Evolutionary conservation across 148 eudicot species (phyloP), one percentile per base, ranked within the genome.

Genomic region (Agrostemma githago): DNA sequence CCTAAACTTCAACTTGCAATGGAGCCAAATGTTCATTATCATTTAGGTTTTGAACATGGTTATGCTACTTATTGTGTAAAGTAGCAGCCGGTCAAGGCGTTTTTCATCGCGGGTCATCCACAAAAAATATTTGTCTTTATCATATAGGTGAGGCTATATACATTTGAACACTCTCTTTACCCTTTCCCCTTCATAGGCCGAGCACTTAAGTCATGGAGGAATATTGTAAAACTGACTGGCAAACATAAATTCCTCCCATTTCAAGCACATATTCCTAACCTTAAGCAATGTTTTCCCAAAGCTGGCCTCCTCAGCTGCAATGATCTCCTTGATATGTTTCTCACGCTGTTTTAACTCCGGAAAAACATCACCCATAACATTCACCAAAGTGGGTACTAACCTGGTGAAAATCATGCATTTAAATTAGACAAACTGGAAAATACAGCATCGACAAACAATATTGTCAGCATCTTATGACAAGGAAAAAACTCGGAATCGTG

Each of bases 291-390:
- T 95, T 82, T 87, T 90, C 66, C 94, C 91, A 78, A 96, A 96
- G 81, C 95, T 96, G 79, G 84, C 72, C 79, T 96, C 99, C 80
- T 96, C 99, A 40, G 56, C 90, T 40, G 99, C 88, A 89, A 96
- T 90, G 57, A 81, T 74, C 48, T 87, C 90, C 78, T 83, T 84
- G 71, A 96, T 92, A 79, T 79, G 88, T 43, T 66, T 77, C 70
- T 89, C 89, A 64, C 81, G 94, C 38, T 88, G 87, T 83, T 84
- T 92, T 19, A 96, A 80, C 86, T 96, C 99, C 8, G 97, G 99
- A 67, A 96, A 96, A 14, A 88, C 84, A 73, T 83, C 87, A 43
- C 92, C 85, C 97, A 92, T 90, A 79, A 88, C 78, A 56, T 88
- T 85, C 74, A 92, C 94, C 80, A 92, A 86, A 62, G 88, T 85